These are phyloP conservation scores for Lasiodiplodia theobromae DNA, from an alignment of 2,329 filamentous ascomycete genomes.

Conservation along the genomic window DNA sequence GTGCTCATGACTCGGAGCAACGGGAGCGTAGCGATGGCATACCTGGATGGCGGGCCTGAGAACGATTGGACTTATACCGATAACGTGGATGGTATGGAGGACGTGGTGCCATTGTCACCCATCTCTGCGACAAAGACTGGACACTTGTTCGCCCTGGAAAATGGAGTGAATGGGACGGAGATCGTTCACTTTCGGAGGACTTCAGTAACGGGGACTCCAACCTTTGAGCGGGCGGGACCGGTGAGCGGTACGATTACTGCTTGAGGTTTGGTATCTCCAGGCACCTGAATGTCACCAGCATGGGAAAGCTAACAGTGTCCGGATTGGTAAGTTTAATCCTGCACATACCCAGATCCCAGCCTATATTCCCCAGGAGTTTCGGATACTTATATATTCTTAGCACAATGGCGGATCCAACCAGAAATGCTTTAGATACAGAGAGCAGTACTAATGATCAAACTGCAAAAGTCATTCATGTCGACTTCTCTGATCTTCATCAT, in stretches of 20 bases:
- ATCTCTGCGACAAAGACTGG: background rate
- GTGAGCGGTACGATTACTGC: background rate
- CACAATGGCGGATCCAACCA: too few relatives aligned
- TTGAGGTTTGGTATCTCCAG: too few relatives aligned
- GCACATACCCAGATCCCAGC: too few relatives aligned
- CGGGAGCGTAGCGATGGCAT: conserved; percentile 16
- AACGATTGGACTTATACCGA: background rate
- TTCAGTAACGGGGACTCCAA: background rate
- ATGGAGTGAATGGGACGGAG: background rate
- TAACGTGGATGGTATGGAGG: background rate
- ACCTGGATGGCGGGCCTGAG: background rate
- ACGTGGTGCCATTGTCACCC: background rate
- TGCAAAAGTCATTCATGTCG: too few relatives aligned
- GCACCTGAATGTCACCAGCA: too few relatives aligned
- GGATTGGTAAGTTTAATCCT: too few relatives aligned
- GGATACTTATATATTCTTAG: too few relatives aligned
- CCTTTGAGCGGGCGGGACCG: conserved; percentile 3
- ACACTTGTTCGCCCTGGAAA: background rate
- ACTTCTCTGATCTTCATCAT: too few relatives aligned
- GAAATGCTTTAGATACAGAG: too few relatives aligned
- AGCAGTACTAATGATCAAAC: too few relatives aligned
- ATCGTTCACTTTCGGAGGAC: background rate
- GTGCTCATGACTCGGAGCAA: background rate
- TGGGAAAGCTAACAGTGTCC: too few relatives aligned
- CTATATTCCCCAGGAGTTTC: too few relatives aligned